Base-by-base conservation (phyloP, 1,139 yeast genomes). In the Yamadazyma trypodendri region DNA sequence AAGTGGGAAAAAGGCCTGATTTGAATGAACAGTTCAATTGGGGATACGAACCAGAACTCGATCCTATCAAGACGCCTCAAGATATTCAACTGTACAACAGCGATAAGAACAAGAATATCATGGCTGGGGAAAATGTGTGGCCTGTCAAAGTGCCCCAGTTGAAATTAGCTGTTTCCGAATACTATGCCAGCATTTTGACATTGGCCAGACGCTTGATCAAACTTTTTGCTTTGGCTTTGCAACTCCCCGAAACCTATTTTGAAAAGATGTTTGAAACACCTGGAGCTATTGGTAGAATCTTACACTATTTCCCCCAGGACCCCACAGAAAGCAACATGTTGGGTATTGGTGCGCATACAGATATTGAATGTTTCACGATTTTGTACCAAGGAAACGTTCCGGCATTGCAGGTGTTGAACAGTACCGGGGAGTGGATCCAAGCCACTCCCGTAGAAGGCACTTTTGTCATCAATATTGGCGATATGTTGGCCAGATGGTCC, bases 291-390 rank as follows among this genome's bases (percentile, higher is more conserved):
- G 50, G 50, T 5, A 35, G 50, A 33, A 39, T 46, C 14, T 42
- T 46, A n/a, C 50, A 46, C 21, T 46, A 46, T 31, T 45, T 43
- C 35, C 43, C 49, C 6, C 48, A 42, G 30, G 41, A 38, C 12
- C 39, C 44, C 6, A 34, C 36, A 12, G 49, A 44, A 15, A 32
- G 39, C 10, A 41, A 46, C 22, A 33, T 39, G 13, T 32, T 45
- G 31, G 49, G 50, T 23, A 45, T 46, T 40, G 50, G 49, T 7
- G 50, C 50, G 10, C 50, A 46, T 34, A 46, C 50, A 1, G 50
- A 46, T 31, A 45, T 46, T 28, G 50, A 45, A 27, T 45, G 49
- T 35, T 45, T 46, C 33, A 46, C 50, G 5, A 44, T 46, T 21
- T 40, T 46, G 28, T 37, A 45, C 24, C 50, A 46, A 32, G 50